Percentiles rank a stretch among this genome's conserved stretches.
Evolutionary conservation across 176 grass and related monocot species (phyloP).

Genomic region (Metroxylon sagu): DNA sequence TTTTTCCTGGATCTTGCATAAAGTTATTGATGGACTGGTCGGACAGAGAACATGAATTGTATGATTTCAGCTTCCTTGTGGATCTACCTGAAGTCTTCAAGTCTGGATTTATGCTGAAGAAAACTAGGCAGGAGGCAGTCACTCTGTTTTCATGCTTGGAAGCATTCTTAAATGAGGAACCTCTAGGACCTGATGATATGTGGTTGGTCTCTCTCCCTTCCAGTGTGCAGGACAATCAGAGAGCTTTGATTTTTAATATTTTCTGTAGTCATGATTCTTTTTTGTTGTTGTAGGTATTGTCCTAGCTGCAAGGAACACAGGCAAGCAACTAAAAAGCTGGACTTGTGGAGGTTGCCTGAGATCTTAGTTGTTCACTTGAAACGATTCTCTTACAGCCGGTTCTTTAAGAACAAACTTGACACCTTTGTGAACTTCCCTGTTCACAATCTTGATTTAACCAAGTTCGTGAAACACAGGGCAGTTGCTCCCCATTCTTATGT

Average conservation of each 20-base stretch:
- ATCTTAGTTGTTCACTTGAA: slow-evolving; percentile 96
- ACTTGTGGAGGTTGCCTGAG: slow-evolving; percentile 94
- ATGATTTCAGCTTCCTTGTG: slow-evolving; percentile 61
- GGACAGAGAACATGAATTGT: slow-evolving; percentile 57
- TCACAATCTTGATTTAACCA: slow-evolving; percentile 70
- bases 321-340: slow-evolving; percentile 93
- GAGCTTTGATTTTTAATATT: slow-evolving; percentile 12
- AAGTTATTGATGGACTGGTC: slow-evolving; percentile 82
- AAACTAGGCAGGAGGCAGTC: slow-evolving; percentile 79
- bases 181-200: slow-evolving; percentile 96
- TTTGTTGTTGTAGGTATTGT: slow-evolving; percentile 52
- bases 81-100: slow-evolving; percentile 87
- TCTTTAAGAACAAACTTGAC: slow-evolving; percentile 94
- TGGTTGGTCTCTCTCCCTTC: slow-evolving; percentile 51
- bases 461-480: slow-evolving; percentile 39
- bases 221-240: neutral
- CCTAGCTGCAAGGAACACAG: slow-evolving; percentile 95
- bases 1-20: slow-evolving; percentile 12
- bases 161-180: slow-evolving; percentile 91
- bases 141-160: slow-evolving; percentile 93
- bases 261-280: neutral
- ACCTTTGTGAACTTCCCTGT: slow-evolving; percentile 92
- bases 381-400: slow-evolving; percentile 95
- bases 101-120: slow-evolving; percentile 75
- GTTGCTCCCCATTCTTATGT: slow-evolving; percentile 5